Evolutionary conservation across 352 stramenopile species (phyloP).

Genomic region (Phytopythium helicoides): DNA sequence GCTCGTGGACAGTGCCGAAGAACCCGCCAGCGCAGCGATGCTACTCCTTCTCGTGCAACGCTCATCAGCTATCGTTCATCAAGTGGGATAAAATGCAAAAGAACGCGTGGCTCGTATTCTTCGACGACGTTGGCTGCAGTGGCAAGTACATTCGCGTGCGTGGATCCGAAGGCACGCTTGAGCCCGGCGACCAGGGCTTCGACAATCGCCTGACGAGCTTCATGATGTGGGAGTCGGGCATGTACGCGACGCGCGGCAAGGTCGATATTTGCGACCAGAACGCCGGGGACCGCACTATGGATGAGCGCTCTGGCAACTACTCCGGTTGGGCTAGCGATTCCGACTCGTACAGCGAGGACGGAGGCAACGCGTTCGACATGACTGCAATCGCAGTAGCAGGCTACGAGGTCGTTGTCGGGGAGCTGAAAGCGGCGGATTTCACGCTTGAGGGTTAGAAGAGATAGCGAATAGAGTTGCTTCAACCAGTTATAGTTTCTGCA

Average conservation of each 20-base stretch:
- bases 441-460: background rate
- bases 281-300: no score
- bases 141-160: background rate
- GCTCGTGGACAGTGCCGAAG: background rate
- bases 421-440: background rate
- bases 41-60: background rate
- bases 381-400: no score
- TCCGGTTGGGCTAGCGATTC: background rate
- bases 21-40: background rate
- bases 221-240: background rate
- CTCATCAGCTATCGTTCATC: background rate
- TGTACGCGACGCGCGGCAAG: background rate
- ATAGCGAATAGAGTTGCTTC: background rate
- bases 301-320: background rate
- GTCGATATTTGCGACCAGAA: conserved; percentile 6
- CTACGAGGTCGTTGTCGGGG: background rate
- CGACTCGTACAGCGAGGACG: background rate
- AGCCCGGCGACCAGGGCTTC: background rate
- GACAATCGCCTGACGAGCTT: conserved; percentile 1
- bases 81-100: background rate
- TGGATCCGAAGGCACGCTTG: background rate
- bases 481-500: no score
- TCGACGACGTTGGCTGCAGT: background rate
- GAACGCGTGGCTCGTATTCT: background rate
- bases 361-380: background rate